phyloP scores from a whole-genome alignment of 106 monocot genomes.

The Ottelia alismoides region DNA sequence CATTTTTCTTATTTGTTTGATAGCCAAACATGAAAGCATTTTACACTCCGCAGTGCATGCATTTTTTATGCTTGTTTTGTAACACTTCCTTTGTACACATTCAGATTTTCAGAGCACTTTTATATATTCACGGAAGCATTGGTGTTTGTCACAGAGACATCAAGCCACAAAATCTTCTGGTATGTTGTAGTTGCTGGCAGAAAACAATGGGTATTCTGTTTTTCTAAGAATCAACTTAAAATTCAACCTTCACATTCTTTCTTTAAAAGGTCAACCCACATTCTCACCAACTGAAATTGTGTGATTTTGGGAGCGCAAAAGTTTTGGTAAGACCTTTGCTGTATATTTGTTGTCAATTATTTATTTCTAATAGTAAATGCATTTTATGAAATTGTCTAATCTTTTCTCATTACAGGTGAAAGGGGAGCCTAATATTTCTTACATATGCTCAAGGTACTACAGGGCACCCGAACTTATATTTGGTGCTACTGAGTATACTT shows the following conservation, averaged over 20 bases:
- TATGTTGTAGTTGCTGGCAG: too few species aligned
- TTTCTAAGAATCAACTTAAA: too few species aligned
- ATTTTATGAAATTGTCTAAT: too few species aligned
- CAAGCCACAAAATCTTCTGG: constrained; percentile 26
- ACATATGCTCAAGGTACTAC: constrained; percentile 21
- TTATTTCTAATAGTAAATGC: too few species aligned
- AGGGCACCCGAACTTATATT: constrained; percentile 23
- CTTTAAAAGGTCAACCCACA: constrained; percentile 20
- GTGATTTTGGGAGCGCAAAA: constrained; percentile 25
- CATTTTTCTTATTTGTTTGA: too few species aligned
- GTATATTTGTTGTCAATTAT: too few species aligned
- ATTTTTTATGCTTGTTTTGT: too few species aligned
- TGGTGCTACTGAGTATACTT: constrained; percentile 22
- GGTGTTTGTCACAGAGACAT: constrained; percentile 22
- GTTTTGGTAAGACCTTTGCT: constrained; percentile 16
- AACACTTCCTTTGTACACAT: background rate
- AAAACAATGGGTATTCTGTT: too few species aligned
- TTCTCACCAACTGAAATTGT: constrained; percentile 16
- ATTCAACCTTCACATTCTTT: too few species aligned
- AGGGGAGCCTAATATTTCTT: constrained; percentile 22
- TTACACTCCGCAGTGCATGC: too few species aligned
- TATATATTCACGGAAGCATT: constrained; percentile 19
- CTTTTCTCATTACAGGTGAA: too few species aligned
- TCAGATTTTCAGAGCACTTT: constrained; percentile 19
- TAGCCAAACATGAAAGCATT: too few species aligned